Evolutionary conservation across 2,329 filamentous ascomycete species (phyloP).

Genomic region (Elsinoe fawcettii): DNA sequence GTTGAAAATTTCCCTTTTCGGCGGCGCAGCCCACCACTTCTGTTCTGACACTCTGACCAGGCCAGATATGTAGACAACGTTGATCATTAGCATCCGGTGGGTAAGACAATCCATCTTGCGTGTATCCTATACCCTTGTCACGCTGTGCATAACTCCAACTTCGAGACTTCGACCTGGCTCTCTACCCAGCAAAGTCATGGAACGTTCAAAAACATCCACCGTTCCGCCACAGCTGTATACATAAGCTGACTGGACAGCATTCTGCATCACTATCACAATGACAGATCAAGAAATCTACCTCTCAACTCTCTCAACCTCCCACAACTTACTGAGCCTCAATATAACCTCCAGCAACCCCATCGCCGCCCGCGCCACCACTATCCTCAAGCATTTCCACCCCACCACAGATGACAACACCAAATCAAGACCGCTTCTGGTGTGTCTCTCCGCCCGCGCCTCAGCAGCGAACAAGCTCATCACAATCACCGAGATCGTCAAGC

Average conservation of each 20-base stretch:
- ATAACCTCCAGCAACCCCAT: slow-evolving; percentile 27
- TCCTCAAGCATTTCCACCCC: slow-evolving; percentile 22
- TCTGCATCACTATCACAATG: background rate
- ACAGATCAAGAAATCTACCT: background rate
- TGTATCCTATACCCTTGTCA: no score
- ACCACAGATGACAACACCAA: slow-evolving; percentile 12
- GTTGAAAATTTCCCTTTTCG: slow-evolving; percentile 1
- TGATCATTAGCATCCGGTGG: no score
- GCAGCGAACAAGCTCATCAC: slow-evolving; percentile 58
- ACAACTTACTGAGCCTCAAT: slow-evolving; percentile 23
- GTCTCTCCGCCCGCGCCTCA: slow-evolving; percentile 33
- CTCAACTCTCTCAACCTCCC: background rate
- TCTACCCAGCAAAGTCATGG: no score
- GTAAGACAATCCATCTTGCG: no score
- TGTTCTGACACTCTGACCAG: no score
- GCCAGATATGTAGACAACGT: no score
- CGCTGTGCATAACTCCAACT: no score
- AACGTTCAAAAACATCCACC: no score
- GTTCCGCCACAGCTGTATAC: no score
- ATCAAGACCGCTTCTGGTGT: slow-evolving; percentile 33
- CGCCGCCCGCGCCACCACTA: slow-evolving; percentile 24
- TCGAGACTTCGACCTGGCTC: no score
- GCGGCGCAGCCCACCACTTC: background rate
- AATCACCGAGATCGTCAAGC: slow-evolving; percentile 53
- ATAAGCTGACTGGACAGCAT: background rate